Evolutionary conservation across 345 rosid species (phyloP), one percentile per base, ranked within the genome.

Genomic region (Rhodamnia argentea): DNA sequence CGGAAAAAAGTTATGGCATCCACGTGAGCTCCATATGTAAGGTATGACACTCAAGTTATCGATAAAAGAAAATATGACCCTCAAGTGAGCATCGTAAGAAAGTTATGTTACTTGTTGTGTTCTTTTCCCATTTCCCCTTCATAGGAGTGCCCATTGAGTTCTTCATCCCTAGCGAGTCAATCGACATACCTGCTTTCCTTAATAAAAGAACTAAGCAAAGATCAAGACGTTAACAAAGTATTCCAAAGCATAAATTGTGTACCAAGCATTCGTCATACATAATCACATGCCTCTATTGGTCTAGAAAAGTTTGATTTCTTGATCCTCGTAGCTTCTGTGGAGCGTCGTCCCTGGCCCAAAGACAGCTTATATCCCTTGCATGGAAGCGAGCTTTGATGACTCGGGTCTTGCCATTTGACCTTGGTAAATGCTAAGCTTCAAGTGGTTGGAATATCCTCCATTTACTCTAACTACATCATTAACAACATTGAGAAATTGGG

Each of bases 101-200:
- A 52, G 54, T 52, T 52, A 52, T 52, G 18, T 13, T 18, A 52
- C 6, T 52, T 52, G 6, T 52, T 5, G 6, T 52, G 54, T 52
- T 15, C 12, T 51, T 51, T 4, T 52, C 53, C 5, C 53, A 50
- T 50, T 50, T 92, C 54, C 89, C 85, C 26, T 32, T 87, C 84
- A 7, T 89, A 37, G 92, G 92, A 0, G 27, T 87, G 32, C 37
- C 18, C 92, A 90, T 85, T 85, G 57, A 23, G 89, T 82, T 47
- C 89, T 91, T 52, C 90, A 86, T 52, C 54, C 54, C 54, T 52
- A 5, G 16, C 16, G 16, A 15, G 54, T 52, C 54, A 6, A 52
- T 13, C 16, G 16, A 52, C 54, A 52, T 52, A 52, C 54, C 54
- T 52, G 6, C 53, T 52, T 13, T 52, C 53, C 16, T 52, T 52